These are phyloP conservation scores for Debaryomyces singareniensis DNA, from an alignment of 1,139 yeast species.

Conservation along the genomic window DNA sequence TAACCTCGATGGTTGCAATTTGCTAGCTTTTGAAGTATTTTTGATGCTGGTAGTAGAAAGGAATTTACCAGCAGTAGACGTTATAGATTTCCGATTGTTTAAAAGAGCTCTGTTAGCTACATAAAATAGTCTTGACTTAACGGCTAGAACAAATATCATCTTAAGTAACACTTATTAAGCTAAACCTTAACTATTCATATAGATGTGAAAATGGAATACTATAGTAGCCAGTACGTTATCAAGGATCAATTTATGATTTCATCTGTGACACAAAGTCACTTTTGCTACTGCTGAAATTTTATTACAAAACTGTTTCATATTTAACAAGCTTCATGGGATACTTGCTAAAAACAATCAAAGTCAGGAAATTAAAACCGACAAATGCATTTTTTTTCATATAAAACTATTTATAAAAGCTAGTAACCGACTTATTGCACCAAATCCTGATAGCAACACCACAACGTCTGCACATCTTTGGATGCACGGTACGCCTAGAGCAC, in stretches of 20 bases:
- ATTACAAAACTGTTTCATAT: no score
- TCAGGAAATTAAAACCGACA: conserved; percentile 5
- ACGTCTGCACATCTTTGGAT: conserved; percentile 45
- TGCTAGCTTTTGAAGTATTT: conserved; percentile 8
- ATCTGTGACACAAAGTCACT: no score
- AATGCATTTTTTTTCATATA: conserved; percentile 4
- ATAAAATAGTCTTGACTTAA: conserved; percentile 24
- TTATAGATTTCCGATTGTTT: conserved; percentile 11
- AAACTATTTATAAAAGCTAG: conserved; percentile 4
- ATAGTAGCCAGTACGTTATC: no score
- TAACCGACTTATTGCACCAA: conserved; percentile 21
- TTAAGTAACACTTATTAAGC: no score
- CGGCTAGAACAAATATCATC: conserved; percentile 27
- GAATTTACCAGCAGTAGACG: conserved; percentile 8
- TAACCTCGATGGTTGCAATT: conserved; percentile 6
- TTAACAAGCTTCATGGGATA: no score
- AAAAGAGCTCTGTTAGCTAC: conserved; percentile 19
- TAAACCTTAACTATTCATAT: no score
- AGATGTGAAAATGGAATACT: no score
- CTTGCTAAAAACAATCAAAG: conserved; percentile 3
- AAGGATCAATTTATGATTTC: no score
- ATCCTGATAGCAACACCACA: conserved; percentile 61
- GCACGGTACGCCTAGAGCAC: conserved; percentile 63
- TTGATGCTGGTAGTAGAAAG: conserved; percentile 7
- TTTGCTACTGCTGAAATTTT: no score